Conservation (phyloP, 129 eudicot genomes). For the Apium graveolens region DNA sequence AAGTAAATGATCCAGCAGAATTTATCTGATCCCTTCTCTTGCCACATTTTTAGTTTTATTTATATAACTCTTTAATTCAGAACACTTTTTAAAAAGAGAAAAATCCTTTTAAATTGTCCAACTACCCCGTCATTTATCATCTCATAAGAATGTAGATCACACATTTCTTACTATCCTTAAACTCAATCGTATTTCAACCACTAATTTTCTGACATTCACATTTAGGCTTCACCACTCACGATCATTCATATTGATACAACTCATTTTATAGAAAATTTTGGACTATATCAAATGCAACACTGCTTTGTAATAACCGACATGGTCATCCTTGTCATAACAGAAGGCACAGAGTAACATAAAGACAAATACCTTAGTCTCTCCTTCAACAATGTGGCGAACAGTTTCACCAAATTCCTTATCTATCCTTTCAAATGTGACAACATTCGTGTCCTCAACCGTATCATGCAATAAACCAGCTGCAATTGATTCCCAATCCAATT, state of each 20-base stretch:
- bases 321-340: neutral
- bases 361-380: constrained; percentile 85
- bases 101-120: neutral
- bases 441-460: constrained; percentile 94
- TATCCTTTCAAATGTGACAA: constrained; percentile 86
- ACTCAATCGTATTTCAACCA: neutral
- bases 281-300: neutral
- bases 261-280: neutral
- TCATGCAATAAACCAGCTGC: constrained; percentile 99
- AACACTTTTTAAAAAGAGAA: neutral
- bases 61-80: neutral
- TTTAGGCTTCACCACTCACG: neutral
- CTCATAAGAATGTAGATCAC: neutral
- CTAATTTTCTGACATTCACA: neutral
- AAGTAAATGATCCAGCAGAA: neutral
- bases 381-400: constrained; percentile 96
- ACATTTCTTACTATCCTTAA: neutral
- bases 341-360: neutral
- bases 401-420: constrained; percentile 82
- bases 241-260: neutral
- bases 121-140: neutral
- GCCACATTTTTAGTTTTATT: neutral
- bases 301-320: neutral
- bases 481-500: constrained; percentile 98
- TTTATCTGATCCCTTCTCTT: neutral